These are phyloP conservation scores for Podospora comata DNA, from an alignment of 495 filamentous ascomycete genomes.

Conservation along the genomic window DNA sequence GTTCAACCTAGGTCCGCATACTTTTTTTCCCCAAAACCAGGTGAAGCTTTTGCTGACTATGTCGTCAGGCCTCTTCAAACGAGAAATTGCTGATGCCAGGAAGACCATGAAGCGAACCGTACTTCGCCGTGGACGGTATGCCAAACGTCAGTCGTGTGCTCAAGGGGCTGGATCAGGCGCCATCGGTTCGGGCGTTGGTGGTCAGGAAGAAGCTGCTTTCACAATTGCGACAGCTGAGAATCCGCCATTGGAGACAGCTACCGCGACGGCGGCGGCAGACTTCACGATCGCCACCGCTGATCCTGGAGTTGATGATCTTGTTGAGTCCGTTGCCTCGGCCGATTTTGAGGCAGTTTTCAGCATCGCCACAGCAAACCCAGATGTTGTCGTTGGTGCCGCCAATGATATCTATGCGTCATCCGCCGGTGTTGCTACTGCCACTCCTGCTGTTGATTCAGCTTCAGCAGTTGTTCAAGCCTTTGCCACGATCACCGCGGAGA, in stretches of 20 bases:
- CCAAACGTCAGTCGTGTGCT: conserved; percentile 22
- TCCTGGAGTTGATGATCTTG: conserved; percentile 7
- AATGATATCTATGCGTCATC: conserved; percentile 8
- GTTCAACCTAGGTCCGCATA: conserved; percentile 36
- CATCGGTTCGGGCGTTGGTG: not conserved
- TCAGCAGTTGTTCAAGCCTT: conserved; percentile 12
- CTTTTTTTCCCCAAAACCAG: not conserved
- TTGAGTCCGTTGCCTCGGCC: not conserved
- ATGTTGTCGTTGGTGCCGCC: conserved; percentile 9
- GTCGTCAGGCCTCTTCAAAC: conserved; percentile 35
- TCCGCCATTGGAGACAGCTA: not conserved
- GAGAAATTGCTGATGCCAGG: conserved; percentile 32
- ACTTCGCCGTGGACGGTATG: conserved; percentile 20
- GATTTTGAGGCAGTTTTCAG: not conserved
- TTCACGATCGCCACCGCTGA: conserved; percentile 9
- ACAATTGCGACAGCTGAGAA: conserved; percentile 14
- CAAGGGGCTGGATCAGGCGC: not conserved
- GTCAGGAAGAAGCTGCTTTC: conserved; percentile 9
- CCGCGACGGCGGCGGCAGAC: conserved; percentile 8
- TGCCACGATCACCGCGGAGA: not conserved
- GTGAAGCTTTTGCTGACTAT: conserved; percentile 17
- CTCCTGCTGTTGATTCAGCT: conserved; percentile 8
- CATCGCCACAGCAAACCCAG: conserved; percentile 3
- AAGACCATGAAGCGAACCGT: conserved; percentile 31
- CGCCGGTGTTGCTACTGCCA: conserved; percentile 2